Evolutionary conservation across 805 yeast genomes (phyloP).

Genomic region (Yarrowia bubula): DNA sequence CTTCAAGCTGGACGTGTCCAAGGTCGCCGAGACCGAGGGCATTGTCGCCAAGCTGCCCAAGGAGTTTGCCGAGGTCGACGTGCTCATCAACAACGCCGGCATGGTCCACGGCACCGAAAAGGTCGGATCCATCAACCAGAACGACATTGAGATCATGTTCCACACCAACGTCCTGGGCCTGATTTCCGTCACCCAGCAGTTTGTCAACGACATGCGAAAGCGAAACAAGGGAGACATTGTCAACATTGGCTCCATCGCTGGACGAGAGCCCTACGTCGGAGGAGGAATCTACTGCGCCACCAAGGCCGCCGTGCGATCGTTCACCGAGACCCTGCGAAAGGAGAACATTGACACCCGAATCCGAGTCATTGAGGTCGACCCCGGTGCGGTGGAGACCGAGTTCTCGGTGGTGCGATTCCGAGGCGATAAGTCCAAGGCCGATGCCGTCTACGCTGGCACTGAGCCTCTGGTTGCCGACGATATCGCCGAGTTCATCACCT

Average conservation of each 20-base stretch:
- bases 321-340: constrained; percentile 62
- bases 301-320: constrained; percentile 59
- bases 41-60: constrained; percentile 54
- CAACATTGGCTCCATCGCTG: constrained; percentile 68
- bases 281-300: constrained; percentile 72
- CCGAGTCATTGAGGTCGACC: constrained; percentile 71
- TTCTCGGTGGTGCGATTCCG: constrained; percentile 62
- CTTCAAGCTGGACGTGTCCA: constrained; percentile 56
- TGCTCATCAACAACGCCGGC: constrained; percentile 64
- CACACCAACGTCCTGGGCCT: constrained; percentile 85
- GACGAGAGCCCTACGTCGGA: constrained; percentile 67
- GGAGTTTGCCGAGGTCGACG: constrained; percentile 57
- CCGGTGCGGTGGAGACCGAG: constrained; percentile 79
- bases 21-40: constrained; percentile 49
- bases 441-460: constrained; percentile 61
- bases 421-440: constrained; percentile 61
- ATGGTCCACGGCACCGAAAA: constrained; percentile 73
- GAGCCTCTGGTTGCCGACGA: constrained; percentile 72
- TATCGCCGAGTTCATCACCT: constrained; percentile 71
- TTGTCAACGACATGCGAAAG: constrained; percentile 66
- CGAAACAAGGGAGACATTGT: constrained; percentile 64
- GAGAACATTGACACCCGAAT: constrained; percentile 69
- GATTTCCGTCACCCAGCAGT: constrained; percentile 77
- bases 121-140: constrained; percentile 64
- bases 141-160: constrained; percentile 73